Evolutionary conservation across 495 filamentous ascomycete genomes (phyloP), one percentile per base, ranked within the genome.

Genomic region (Mycothermus thermophilus): DNA sequence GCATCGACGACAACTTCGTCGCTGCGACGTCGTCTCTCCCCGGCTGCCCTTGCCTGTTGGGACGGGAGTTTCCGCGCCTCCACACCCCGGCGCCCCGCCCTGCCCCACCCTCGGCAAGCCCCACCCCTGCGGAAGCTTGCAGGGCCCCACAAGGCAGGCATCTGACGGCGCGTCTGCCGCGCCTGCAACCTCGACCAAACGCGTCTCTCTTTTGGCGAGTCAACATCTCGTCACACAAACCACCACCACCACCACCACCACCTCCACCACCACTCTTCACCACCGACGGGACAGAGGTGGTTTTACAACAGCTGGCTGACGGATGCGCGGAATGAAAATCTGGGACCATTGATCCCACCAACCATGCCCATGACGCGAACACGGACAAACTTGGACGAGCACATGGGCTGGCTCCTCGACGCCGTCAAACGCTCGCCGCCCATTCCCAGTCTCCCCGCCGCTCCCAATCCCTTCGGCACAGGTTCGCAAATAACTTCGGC

Each of bases 311-410:
- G 11, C 38, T n/a, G n/a, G n/a, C n/a, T n/a, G n/a, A n/a, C 50
- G 42, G 44, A 47, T 47, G 57, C 47, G 28, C 44, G 50, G 42
- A 46, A 44, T 48, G 37, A 38, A 42, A 42, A 27, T 30, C 34
- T 38, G 52, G 54, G 48, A 54, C 59, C n/a, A 12, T 41, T 18
- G 52, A 44, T 58, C 47, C 51, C 38, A 48, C 30, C 40, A 49
- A 52, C 35, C 50, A 58, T 61, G n/a, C n/a, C n/a, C 49, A 80
- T 80, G 76, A 78, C 76, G 63, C 63, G 59, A 53, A 70, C 79
- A 55, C n/a, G n/a, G n/a, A n/a, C n/a, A n/a, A n/a, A n/a, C n/a
- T 35, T 48, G 17, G 13, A 32, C 21, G 43, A 42, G 38, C 45
- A 44, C 14, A 30, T 46, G 32, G 28, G 34, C 9, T 51, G 47